A percentile compares a stretch with the other conserved stretches of the same genome.
Evolutionary conservation across 1,139 yeast genomes (phyloP).

Genomic region (Scheffersomyces titani): DNA sequence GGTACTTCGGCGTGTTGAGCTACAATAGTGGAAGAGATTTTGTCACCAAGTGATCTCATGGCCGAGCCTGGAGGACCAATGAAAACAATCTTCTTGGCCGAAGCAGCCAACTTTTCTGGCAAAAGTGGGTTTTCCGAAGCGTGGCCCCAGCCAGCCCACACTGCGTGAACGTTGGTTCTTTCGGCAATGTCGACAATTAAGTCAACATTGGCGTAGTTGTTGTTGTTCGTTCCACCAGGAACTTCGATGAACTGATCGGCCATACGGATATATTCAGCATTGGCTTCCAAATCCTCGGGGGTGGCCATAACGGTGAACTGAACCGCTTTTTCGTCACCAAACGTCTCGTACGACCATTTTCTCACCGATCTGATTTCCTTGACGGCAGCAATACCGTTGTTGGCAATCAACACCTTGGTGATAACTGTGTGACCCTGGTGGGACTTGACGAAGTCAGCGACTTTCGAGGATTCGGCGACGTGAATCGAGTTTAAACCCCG

Average conservation of each 20-base stretch:
- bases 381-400: constrained; percentile 99
- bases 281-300: constrained; percentile 95
- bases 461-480: constrained; percentile 68
- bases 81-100: constrained; percentile 84
- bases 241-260: constrained; percentile 98
- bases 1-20: constrained; percentile 98
- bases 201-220: constrained; percentile 97
- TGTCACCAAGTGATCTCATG: constrained; percentile 98
- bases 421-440: constrained; percentile 97
- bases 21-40: constrained; percentile 94
- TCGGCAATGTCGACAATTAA: constrained; percentile 96
- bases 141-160: constrained; percentile 99
- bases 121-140: constrained; percentile 96
- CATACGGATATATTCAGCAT: constrained; percentile 97
- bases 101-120: constrained; percentile 90
- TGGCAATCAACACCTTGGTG: constrained; percentile 85
- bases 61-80: constrained; percentile 99
- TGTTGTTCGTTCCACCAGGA: constrained; percentile 98
- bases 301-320: constrained; percentile 98
- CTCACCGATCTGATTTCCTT: constrained; percentile 96
- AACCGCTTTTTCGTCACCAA: constrained; percentile 91
- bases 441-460: constrained; percentile 80
- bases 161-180: constrained; percentile 95
- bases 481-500: constrained; percentile 76
- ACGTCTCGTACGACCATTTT: constrained; percentile 98